Conservation (phyloP, 225 moss, liverwort and hornwort species). For the Bryoerythrophyllum caledonicum region DNA sequence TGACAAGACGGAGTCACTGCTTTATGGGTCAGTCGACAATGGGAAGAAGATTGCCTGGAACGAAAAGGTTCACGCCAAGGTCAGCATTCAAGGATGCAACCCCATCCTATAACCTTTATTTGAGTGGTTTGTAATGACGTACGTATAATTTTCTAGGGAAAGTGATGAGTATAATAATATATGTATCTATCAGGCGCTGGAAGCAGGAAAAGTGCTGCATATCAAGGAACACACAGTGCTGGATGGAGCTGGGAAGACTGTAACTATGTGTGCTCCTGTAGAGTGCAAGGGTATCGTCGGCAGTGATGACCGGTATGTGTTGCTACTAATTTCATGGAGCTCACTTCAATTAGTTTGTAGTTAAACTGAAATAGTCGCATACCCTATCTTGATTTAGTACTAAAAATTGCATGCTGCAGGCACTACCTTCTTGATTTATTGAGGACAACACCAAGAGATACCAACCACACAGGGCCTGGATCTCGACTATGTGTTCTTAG, state of each 20-base stretch:
- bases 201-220: slow-evolving; percentile 69
- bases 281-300: slow-evolving; percentile 88
- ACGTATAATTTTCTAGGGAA: background rate
- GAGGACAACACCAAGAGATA: slow-evolving; percentile 81
- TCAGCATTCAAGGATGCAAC: slow-evolving; percentile 18
- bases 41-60: slow-evolving; percentile 83
- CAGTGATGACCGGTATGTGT: slow-evolving; percentile 72
- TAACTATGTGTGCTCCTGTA: slow-evolving; percentile 73
- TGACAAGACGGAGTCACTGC: slow-evolving; percentile 78
- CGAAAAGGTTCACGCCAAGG: slow-evolving; percentile 73
- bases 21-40: slow-evolving; percentile 77
- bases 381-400: background rate
- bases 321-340: background rate
- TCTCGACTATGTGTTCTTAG: slow-evolving; percentile 70
- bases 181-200: slow-evolving; percentile 46
- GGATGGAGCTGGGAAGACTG: slow-evolving; percentile 58
- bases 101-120: background rate
- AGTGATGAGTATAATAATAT: background rate
- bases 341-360: background rate
- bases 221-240: slow-evolving; percentile 75
- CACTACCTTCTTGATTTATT: slow-evolving; percentile 80
- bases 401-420: slow-evolving; percentile 31
- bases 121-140: background rate
- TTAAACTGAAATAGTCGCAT: background rate
- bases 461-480: slow-evolving; percentile 70